Evolutionary conservation across 352 stramenopile genomes (phyloP).

Genomic region (Globisporangium parvum): DNA sequence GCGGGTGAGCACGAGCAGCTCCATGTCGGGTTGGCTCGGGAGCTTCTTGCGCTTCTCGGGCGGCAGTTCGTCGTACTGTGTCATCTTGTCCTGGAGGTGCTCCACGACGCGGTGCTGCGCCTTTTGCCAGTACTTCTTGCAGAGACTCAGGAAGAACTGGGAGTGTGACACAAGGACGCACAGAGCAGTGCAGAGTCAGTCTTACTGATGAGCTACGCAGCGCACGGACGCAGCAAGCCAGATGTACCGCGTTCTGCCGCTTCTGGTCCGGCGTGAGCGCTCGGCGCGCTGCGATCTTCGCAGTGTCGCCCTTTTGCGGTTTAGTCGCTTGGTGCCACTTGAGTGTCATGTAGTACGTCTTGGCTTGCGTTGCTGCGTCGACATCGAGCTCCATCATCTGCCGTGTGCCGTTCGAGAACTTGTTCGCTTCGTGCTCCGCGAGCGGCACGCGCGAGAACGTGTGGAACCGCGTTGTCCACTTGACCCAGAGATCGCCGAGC

Average conservation of each 20-base stretch:
- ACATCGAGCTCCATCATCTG: slow-evolving; percentile 83
- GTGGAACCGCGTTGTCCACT: slow-evolving; percentile 73
- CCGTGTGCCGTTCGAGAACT: slow-evolving; percentile 68
- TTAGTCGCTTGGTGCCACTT: slow-evolving; percentile 83
- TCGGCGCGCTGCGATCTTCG: slow-evolving; percentile 72
- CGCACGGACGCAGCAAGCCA: background rate
- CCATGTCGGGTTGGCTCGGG: slow-evolving; percentile 29
- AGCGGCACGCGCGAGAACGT: slow-evolving; percentile 68
- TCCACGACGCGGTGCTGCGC: slow-evolving; percentile 70
- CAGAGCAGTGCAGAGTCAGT: background rate
- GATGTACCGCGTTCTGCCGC: slow-evolving; percentile 50
- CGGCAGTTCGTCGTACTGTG: slow-evolving; percentile 16
- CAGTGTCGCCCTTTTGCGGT: slow-evolving; percentile 77
- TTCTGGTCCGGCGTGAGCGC: slow-evolving; percentile 68
- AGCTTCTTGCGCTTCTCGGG: slow-evolving; percentile 19
- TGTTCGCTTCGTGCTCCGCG: slow-evolving; percentile 39
- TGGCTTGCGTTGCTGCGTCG: slow-evolving; percentile 30
- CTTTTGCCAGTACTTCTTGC: slow-evolving; percentile 68
- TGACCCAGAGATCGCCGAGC: slow-evolving; percentile 76
- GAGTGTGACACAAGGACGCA: background rate
- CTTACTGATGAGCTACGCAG: background rate
- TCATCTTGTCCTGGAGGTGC: slow-evolving; percentile 61
- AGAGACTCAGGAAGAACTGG: slow-evolving; percentile 59
- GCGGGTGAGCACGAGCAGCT: slow-evolving; percentile 51
- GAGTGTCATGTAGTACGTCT: slow-evolving; percentile 72